Evolutionary conservation across 1,284 basidiomycete genomes (phyloP).

Genomic region (Cutaneotrichosporon curvatum): DNA sequence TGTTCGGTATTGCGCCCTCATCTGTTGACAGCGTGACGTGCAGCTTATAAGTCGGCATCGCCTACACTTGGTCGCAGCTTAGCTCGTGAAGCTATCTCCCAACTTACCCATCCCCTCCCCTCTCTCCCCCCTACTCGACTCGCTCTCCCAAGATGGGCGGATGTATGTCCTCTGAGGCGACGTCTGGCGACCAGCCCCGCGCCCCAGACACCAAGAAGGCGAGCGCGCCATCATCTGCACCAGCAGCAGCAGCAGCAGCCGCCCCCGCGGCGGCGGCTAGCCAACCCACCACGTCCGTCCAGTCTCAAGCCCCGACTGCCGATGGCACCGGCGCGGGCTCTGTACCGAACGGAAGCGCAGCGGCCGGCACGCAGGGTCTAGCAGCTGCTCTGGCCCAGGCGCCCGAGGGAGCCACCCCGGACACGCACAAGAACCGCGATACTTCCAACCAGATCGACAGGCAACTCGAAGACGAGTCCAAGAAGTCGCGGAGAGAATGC

Average conservation of each 20-base stretch:
- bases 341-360: slow-evolving; percentile 7
- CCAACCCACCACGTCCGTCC: background rate
- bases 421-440: slow-evolving; percentile 51
- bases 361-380: slow-evolving; percentile 25
- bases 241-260: slow-evolving; percentile 1
- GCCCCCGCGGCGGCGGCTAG: slow-evolving; percentile 16
- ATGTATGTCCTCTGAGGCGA: slow-evolving; percentile 31
- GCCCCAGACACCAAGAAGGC: slow-evolving; percentile 13
- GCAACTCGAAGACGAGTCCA: slow-evolving; percentile 53
- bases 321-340: slow-evolving; percentile 22
- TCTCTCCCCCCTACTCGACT: background rate
- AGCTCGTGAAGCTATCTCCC: no score
- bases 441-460: slow-evolving; percentile 55
- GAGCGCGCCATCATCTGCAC: slow-evolving; percentile 3
- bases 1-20: no score
- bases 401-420: slow-evolving; percentile 8
- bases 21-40: no score
- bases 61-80: no score
- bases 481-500: slow-evolving; percentile 76
- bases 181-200: slow-evolving; percentile 19
- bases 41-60: no score
- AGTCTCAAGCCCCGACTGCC: slow-evolving; percentile 16
- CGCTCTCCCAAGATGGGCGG: slow-evolving; percentile 28
- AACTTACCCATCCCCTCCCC: background rate
- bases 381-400: slow-evolving; percentile 33